Base-by-base conservation (phyloP, 2,329 filamentous ascomycete species). In the Remersonia thermophila region DNA sequence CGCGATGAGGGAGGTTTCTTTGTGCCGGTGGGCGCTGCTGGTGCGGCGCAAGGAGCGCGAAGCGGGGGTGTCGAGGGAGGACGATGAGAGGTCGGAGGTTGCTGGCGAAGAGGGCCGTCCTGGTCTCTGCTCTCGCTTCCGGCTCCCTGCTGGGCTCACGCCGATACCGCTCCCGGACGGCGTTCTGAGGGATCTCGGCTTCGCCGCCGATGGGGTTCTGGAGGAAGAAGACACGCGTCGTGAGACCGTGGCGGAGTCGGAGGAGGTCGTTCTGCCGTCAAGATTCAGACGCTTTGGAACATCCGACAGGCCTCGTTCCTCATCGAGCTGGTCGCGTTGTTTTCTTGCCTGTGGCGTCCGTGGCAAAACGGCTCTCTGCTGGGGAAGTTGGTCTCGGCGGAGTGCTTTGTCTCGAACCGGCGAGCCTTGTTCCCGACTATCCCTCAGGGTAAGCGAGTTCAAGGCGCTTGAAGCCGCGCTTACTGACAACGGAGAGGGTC, bases 391-490 rank as follows among this genome's bases (percentile, higher is more conserved):
- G n/a, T n/a, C n/a, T n/a, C n/a, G n/a, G n/a, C n/a, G n/a, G n/a
- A n/a, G n/a, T n/a, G n/a, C n/a, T n/a, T 33, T 6, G 23, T 46
- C 43, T 14, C 39, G 31, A 16, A 38, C 38, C 5, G 39, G 40
- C 2, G 40, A 39, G 8, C 30, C 30, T 2, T 36, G 38, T 4
- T 42, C 41, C 2, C 18, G 7, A 26, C 16, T 37, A 6, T 47
- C 49, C 43, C 38, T 51, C 46, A 46, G 26, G 6, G 34, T 33
- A 45, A 55, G 41, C 8, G 61, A 55, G 29, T 55, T 65, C 4
- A 74, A 45, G 6, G 71, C 71, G 46, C 67, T 74, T 5, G 70
- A 71, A 12, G 71, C 71, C 29, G 71, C 71, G 34, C 66, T 71
- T 10, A 74, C 51, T 6, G 71, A 73, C 3, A 73, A 55, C 2